Base-by-base conservation (phyloP, 2,329 filamentous ascomycete genomes). In the Colletotrichum sp. region DNA sequence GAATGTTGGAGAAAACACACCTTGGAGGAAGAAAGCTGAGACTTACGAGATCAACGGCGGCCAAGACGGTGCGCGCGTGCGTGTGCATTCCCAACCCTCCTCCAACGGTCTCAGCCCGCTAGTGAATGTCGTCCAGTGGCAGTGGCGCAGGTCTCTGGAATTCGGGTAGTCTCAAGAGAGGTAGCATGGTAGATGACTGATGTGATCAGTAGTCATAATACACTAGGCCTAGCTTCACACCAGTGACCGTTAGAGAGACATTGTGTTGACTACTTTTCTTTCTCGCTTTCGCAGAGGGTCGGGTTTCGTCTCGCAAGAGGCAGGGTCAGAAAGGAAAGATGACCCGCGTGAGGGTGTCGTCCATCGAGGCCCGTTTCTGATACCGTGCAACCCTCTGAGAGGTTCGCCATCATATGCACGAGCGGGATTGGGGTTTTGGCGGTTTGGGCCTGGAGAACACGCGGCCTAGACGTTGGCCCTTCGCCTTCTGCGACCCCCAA, bases 1-100 rank as follows among this genome's bases (percentile, higher is more conserved):
- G 65, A 73, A 38, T 55, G 52, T 24, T 34, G 24, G 72, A 75
- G 72, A 61, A 75, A 75, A 72, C 72, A 75, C 72, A 70, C 72
- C 72, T 68, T 52, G 30, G 24, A 36, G 57, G 26, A 75, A 75
- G 72, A 66, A 75, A 75, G 61, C 52, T 63, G 61, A 72, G 68
- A 75, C 72, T 67, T 72, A 61, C 72, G 60, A 75, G 60, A 38
- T 55, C 61, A 72, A 75, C 72, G 57, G 71, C 66, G 30, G 48
- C 64, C 63, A 58, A 32, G 34, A 43, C 26, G 66, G 24, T 43
- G 66, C 57, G 34, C 48, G 71, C 67, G 58, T 64, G 66, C 38
- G 32, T 57, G 30, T 65, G 72, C 72, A 26, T 74, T 70, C 67
- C 71, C 66, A 71, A 61, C 30, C 58, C 61, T 16, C 43, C 65